A percentile compares a stretch with the other conserved stretches of the same genome.
phyloP scores from a whole-genome alignment of 1,284 basidiomycete genomes.

The Malassezia nana region DNA sequence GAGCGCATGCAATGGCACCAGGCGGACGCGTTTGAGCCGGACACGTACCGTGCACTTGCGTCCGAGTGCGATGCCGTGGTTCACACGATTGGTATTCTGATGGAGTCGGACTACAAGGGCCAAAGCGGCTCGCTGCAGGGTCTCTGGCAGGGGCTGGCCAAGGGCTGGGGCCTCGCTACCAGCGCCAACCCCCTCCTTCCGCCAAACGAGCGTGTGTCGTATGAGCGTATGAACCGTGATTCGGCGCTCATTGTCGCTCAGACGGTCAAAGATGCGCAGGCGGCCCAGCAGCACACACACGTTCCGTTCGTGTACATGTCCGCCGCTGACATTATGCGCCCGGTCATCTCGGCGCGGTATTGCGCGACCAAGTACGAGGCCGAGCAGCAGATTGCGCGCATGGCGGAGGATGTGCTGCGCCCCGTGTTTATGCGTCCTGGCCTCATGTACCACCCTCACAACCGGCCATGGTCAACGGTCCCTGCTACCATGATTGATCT shows the following conservation, averaged over 20 bases:
- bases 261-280: conserved; percentile 29
- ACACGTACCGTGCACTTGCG: conserved; percentile 63
- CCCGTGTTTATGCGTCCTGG: conserved; percentile 46
- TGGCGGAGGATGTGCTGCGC: conserved; percentile 13
- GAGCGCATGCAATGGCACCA: conserved; percentile 33
- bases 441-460: conserved; percentile 88
- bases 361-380: conserved; percentile 83
- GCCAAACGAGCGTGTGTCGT: conserved; percentile 49
- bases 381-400: conserved; percentile 57
- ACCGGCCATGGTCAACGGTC: conserved; percentile 74
- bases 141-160: conserved; percentile 29
- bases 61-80: conserved; percentile 66
- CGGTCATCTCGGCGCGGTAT: conserved; percentile 71
- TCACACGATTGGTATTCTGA: conserved; percentile 84
- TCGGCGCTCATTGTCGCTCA: conserved; percentile 50
- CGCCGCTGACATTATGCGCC: conserved; percentile 82
- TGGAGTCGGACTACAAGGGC: conserved; percentile 67
- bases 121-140: conserved; percentile 49
- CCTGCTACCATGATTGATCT: conserved; percentile 74
- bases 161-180: conserved; percentile 49
- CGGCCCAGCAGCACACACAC: neutral
- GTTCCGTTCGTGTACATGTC: conserved; percentile 83
- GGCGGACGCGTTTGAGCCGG: conserved; percentile 60
- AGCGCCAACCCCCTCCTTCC: conserved; percentile 42
- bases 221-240: conserved; percentile 77